phyloP scores from a whole-genome alignment of 306 rosid species.

The Rosa persica region DNA sequence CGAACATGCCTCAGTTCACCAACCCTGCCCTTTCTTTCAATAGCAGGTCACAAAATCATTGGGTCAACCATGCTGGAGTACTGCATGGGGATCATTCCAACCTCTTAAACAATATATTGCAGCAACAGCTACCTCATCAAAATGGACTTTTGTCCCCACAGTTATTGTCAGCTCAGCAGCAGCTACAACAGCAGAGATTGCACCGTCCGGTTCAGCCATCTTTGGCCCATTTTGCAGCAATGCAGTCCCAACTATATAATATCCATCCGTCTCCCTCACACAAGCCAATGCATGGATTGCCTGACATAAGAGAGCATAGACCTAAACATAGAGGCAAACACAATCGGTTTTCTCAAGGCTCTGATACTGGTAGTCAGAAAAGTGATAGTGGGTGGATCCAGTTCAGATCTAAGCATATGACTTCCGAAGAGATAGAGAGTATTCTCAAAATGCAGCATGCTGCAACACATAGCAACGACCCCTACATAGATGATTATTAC shows the following conservation, averaged over 20 bases:
- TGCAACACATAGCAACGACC: conserved; percentile 95
- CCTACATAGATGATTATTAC: conserved; percentile 95
- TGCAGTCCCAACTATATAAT: conserved; percentile 49
- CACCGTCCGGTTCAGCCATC: conserved; percentile 56
- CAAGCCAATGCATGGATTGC: conserved; percentile 72
- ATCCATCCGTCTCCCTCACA: conserved; percentile 59
- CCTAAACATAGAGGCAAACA: conserved; percentile 66
- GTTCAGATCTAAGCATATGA: conserved; percentile 83
- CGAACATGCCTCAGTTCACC: conserved; percentile 49
- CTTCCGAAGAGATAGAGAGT: conserved; percentile 83
- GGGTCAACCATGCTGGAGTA: conserved; percentile 51
- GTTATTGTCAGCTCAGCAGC: conserved; percentile 46
- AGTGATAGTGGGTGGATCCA: conserved; percentile 73
- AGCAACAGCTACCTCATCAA: conserved; percentile 75
- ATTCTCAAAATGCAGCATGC: conserved; percentile 94
- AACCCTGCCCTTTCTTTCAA: conserved; percentile 46
- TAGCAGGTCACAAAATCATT: conserved; percentile 47
- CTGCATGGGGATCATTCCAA: conserved; percentile 59
- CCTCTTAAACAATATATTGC: conserved; percentile 68
- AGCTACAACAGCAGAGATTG: conserved; percentile 53
- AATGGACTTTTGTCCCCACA: conserved; percentile 57
- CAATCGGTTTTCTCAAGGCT: conserved; percentile 60
- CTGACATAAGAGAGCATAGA: conserved; percentile 83
- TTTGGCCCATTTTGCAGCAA: conserved; percentile 50
- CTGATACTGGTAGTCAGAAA: conserved; percentile 58